These are phyloP conservation scores for Raphanus sativus DNA, from an alignment of 345 rosid genomes.

Conservation along the genomic window DNA sequence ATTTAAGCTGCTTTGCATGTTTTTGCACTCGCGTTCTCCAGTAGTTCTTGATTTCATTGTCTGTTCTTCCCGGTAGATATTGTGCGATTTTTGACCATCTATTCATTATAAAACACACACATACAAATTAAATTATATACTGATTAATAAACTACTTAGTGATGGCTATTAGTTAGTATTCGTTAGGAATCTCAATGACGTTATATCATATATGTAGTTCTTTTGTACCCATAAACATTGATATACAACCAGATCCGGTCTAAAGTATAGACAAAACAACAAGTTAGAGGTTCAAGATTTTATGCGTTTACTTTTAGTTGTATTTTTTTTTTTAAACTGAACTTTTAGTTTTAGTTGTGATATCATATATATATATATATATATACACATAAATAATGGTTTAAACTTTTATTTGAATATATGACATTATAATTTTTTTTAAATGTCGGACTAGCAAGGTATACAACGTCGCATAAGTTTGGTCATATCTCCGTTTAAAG, in stretches of 20 bases:
- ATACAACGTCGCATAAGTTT: background rate
- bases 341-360: no score
- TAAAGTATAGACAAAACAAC: no score
- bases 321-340: no score
- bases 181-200: background rate
- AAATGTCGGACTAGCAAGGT: no score
- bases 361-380: no score
- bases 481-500: background rate
- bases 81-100: constrained; percentile 99
- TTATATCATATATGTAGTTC: background rate
- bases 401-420: no score
- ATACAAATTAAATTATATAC: background rate
- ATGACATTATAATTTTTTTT: no score
- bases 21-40: constrained; percentile 97
- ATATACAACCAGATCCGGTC: no score
- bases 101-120: background rate
- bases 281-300: no score
- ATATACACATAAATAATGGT: no score
- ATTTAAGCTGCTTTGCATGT: constrained; percentile 79
- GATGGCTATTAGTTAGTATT: background rate
- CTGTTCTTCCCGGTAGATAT: constrained; percentile 88
- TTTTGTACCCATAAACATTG: background rate
- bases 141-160: no score
- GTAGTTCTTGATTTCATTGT: constrained; percentile 92
- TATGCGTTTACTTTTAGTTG: no score